phyloP scores from a whole-genome alignment of 176 grass and related monocot species.

The Pontederia paniculata region DNA sequence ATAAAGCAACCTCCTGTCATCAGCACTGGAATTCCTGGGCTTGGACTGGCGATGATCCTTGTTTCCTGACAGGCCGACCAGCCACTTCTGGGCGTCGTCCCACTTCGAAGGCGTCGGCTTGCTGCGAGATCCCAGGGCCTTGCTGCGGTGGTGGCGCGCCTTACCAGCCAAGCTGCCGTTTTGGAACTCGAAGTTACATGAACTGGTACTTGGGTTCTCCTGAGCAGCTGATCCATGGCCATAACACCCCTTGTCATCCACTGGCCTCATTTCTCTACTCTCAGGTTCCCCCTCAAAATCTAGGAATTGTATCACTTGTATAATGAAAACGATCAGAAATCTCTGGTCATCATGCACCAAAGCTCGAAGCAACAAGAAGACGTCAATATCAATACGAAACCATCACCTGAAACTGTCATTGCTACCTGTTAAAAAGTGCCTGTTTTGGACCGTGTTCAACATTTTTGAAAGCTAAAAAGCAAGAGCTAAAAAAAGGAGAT shows the following conservation, averaged over 20 bases:
- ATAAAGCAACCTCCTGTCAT: conserved; percentile 51
- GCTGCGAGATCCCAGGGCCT: conserved; percentile 27
- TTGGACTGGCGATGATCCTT: conserved; percentile 25
- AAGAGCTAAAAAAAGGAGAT: no score
- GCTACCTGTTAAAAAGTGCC: no score
- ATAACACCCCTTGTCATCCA: conserved; percentile 13
- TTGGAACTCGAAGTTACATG: conserved; percentile 15
- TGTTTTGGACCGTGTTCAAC: no score
- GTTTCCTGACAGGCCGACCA: conserved; percentile 40
- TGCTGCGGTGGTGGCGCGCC: conserved; percentile 26
- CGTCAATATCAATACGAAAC: no score
- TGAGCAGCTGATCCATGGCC: neutral
- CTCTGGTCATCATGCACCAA: no score
- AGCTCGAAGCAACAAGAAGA: no score
- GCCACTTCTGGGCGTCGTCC: conserved; percentile 99
- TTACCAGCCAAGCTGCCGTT: neutral
- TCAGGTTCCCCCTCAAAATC: no score
- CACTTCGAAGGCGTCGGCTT: conserved; percentile 87
- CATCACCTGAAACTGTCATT: no score
- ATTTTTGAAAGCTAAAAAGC: no score
- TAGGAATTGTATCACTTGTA: no score
- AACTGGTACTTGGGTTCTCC: neutral
- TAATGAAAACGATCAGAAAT: no score
- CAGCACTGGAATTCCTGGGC: conserved; percentile 74
- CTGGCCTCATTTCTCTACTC: conserved; percentile 1